Evolutionary conservation across 495 filamentous ascomycete species (phyloP).

Genomic region (Rhizodiscina lignyota): DNA sequence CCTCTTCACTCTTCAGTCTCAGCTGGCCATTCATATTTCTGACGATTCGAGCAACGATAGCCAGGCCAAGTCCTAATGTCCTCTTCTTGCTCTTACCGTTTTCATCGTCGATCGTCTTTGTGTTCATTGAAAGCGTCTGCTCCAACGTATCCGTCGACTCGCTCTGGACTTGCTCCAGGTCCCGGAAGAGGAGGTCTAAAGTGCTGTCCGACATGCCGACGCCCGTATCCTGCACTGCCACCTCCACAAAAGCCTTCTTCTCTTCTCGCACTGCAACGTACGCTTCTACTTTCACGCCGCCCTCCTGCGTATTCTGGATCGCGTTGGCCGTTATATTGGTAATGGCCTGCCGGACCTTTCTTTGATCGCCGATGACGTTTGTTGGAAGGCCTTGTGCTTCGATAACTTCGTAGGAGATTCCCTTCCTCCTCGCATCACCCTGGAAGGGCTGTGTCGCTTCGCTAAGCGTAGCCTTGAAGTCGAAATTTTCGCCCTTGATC

Average conservation of each 20-base stretch:
- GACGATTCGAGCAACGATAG: conserved; percentile 68
- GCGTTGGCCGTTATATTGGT: conserved; percentile 77
- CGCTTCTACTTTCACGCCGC: conserved; percentile 55
- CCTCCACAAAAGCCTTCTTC: too few relatives aligned
- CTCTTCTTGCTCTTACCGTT: conserved; percentile 8
- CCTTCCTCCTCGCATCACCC: conserved; percentile 60
- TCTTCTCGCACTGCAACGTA: conserved; percentile 34
- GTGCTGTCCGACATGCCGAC: conserved; percentile 56
- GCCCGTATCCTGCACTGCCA: conserved; percentile 67
- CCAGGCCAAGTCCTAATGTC: conserved; percentile 68
- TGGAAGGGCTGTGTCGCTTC: conserved; percentile 64
- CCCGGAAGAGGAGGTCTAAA: conserved; percentile 64
- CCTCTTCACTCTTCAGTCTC: conserved; percentile 71
- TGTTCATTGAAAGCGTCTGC: conserved; percentile 10
- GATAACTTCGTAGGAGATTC: conserved; percentile 48
- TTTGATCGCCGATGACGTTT: conserved; percentile 61
- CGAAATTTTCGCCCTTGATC: conserved; percentile 68
- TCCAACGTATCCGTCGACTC: conserved; percentile 31
- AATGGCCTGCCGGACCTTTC: conserved; percentile 63
- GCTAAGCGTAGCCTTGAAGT: conserved; percentile 51
- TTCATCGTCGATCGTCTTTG: conserved; percentile 7
- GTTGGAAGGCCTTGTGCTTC: conserved; percentile 54
- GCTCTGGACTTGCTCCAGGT: conserved; percentile 70
- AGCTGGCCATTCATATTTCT: conserved; percentile 87
- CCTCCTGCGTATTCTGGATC: conserved; percentile 60